phyloP scores from a whole-genome alignment of 192 early-diverging fungal genomes.

The Mortierella claussenii region DNA sequence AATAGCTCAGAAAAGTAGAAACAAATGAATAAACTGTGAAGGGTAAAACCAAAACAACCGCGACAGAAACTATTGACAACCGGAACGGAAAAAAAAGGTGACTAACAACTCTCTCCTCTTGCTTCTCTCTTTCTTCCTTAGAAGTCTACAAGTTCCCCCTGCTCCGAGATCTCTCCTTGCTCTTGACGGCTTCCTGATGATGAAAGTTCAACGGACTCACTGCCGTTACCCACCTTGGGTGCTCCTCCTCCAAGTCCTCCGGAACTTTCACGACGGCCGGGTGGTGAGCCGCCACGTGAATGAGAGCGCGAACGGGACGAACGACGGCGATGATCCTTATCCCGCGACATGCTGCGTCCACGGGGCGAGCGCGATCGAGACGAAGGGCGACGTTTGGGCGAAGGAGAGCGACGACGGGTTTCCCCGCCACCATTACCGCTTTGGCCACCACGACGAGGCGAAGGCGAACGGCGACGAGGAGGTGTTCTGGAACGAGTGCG shows the following conservation, averaged over 20 bases:
- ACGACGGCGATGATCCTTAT: no score
- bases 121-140: no score
- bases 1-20: no score
- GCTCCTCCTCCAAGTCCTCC: neutral
- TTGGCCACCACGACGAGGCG: conserved; percentile 6
- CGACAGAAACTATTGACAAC: no score
- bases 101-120: no score
- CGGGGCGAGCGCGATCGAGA: conserved; percentile 39
- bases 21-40: no score
- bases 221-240: neutral
- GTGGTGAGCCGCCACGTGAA: neutral
- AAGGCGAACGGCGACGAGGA: conserved; percentile 32
- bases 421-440: no score
- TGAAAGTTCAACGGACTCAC: neutral
- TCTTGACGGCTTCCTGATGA: neutral
- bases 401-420: conserved; percentile 27
- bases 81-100: no score
- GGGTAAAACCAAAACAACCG: no score
- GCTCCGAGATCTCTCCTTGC: conserved; percentile 15
- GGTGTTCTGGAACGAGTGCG: conserved; percentile 21
- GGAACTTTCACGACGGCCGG: neutral
- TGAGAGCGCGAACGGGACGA: conserved; percentile 9
- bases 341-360: conserved; percentile 24
- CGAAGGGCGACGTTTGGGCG: conserved; percentile 28
- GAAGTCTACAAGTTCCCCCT: conserved; percentile 1